Evolutionary conservation across 1,139 yeast species (phyloP).

Genomic region (Suhomyces coccinellae): DNA sequence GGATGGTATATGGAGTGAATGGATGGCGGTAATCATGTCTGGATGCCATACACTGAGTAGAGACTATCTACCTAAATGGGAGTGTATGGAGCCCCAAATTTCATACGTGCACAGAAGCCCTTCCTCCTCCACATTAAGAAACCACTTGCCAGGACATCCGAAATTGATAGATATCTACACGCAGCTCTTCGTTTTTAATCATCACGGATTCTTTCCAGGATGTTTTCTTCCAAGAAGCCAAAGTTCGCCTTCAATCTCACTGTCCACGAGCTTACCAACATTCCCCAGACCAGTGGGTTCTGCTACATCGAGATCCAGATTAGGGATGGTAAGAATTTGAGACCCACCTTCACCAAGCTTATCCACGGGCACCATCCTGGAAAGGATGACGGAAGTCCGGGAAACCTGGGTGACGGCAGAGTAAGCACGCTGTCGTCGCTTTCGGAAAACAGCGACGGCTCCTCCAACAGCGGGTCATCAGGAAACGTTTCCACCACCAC

Average conservation of each 20-base stretch:
- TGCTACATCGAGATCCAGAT: slow-evolving; percentile 57
- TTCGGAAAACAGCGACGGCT: slow-evolving; percentile 5
- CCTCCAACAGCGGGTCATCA: slow-evolving; percentile 17
- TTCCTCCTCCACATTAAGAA: not conserved
- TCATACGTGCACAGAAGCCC: not conserved
- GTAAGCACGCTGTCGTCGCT: slow-evolving; percentile 2
- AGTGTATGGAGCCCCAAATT: not conserved
- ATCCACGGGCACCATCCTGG: slow-evolving; percentile 14
- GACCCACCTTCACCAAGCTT: slow-evolving; percentile 14
- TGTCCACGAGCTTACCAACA: slow-evolving; percentile 71
- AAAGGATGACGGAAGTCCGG: slow-evolving; percentile 1
- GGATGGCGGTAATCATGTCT: slow-evolving; percentile 62
- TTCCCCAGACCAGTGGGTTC: slow-evolving; percentile 76
- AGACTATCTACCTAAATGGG: no score
- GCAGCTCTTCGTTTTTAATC: not conserved
- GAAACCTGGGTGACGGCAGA: not conserved
- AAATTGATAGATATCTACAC: not conserved
- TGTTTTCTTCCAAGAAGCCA: slow-evolving; percentile 28
- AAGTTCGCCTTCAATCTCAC: slow-evolving; percentile 59
- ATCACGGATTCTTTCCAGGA: not conserved
- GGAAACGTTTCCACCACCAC: slow-evolving; percentile 38
- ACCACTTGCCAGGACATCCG: slow-evolving; percentile 1
- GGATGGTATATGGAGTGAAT: slow-evolving; percentile 77
- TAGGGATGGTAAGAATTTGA: slow-evolving; percentile 25
- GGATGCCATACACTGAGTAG: not conserved